A percentile compares a stretch with the other conserved stretches of the same genome.
Evolutionary conservation across 768 basidiomycete genomes (phyloP).

Genomic region (Trametopsis cervina): DNA sequence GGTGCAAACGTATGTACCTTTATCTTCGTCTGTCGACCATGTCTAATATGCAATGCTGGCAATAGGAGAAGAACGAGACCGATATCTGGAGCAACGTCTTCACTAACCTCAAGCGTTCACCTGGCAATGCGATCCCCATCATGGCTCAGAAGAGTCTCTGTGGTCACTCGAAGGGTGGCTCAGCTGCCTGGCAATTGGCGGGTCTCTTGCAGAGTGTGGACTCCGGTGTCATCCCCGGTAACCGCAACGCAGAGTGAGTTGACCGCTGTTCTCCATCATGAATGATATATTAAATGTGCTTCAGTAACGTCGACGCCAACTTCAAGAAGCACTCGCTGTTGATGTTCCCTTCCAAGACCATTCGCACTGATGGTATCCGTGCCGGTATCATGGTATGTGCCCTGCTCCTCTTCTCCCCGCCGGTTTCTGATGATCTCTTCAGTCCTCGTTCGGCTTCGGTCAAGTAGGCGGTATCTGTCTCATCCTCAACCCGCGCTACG

Average conservation of each 20-base stretch:
- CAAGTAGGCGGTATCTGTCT: constrained; percentile 94
- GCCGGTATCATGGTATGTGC: constrained; percentile 75
- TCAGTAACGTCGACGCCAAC: constrained; percentile 86
- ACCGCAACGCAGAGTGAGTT: constrained; percentile 92
- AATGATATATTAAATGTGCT: not conserved
- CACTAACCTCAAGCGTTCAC: constrained; percentile 78
- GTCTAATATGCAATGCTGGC: constrained; percentile 10
- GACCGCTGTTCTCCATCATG: not conserved
- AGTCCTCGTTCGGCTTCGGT: constrained; percentile 97
- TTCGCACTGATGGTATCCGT: constrained; percentile 88
- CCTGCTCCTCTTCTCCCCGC: not conserved
- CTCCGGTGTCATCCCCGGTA: constrained; percentile 88
- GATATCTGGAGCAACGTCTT: constrained; percentile 96
- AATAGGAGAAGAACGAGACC: constrained; percentile 93
- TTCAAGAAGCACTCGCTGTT: constrained; percentile 87
- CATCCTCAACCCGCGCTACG: constrained; percentile 84
- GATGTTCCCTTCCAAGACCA: constrained; percentile 96
- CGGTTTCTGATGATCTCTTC: constrained; percentile 8
- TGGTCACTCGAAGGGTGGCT: constrained; percentile 97
- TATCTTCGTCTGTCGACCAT: not conserved
- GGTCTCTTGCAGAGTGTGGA: constrained; percentile 83
- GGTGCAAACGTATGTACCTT: constrained; percentile 56
- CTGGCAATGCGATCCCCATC: constrained; percentile 95
- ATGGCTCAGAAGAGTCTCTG: constrained; percentile 97
- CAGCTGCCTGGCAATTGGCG: constrained; percentile 96